Conservation (phyloP, 2,329 filamentous ascomycete genomes). For the Thyridium curvatum region DNA sequence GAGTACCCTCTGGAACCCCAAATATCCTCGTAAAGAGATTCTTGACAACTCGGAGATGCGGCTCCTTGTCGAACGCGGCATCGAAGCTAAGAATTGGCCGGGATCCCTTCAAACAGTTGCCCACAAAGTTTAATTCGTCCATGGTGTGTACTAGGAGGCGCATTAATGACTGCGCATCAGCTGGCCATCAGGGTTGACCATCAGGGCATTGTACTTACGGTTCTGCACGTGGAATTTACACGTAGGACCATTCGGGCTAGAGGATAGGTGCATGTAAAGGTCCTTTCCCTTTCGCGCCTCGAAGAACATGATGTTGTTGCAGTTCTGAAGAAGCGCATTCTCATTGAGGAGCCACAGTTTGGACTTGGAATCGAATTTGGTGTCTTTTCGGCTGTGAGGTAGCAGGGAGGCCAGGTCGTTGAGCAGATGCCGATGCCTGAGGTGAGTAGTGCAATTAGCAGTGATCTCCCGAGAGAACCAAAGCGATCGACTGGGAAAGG, state of each 20-base stretch:
- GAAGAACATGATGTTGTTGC: constrained; percentile 89
- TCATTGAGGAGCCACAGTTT: constrained; percentile 80
- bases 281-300: constrained; percentile 93
- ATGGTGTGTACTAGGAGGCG: constrained; percentile 73
- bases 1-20: constrained; percentile 80
- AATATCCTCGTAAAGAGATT: constrained; percentile 88
- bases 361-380: constrained; percentile 94
- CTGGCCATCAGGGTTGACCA: not conserved
- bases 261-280: constrained; percentile 71
- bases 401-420: constrained; percentile 84
- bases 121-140: constrained; percentile 94
- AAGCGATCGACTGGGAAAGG: not conserved
- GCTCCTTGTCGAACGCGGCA: constrained; percentile 72
- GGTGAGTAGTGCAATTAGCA: not conserved
- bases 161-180: constrained; percentile 11
- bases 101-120: constrained; percentile 93
- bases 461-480: not conserved
- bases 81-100: constrained; percentile 91
- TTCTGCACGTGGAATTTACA: constrained; percentile 71
- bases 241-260: constrained; percentile 36
- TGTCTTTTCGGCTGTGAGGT: constrained; percentile 88
- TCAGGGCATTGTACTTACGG: constrained; percentile 32
- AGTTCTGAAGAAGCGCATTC: constrained; percentile 68
- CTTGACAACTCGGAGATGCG: constrained; percentile 77
- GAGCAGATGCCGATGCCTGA: constrained; percentile 84